Percentiles rank a stretch among this genome's conserved stretches.
Evolutionary conservation across 1,139 yeast species (phyloP).

Genomic region (Lodderomyces orthopsilosis): DNA sequence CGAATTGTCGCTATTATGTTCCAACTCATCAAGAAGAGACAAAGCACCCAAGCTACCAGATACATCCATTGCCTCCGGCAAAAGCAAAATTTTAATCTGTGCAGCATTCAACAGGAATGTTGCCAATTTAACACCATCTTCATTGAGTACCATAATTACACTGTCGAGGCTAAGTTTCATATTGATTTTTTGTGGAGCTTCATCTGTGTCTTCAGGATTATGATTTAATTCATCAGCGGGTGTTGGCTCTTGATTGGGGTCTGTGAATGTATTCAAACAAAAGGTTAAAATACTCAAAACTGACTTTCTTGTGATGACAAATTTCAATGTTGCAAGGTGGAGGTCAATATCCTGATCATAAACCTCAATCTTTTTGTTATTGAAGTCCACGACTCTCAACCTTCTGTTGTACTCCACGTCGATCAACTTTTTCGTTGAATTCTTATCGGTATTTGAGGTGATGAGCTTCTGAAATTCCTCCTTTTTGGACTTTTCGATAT

Average conservation of each 20-base stretch:
- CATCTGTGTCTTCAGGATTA: slow-evolving; percentile 51
- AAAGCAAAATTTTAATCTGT: slow-evolving; percentile 56
- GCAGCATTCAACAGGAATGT: slow-evolving; percentile 78
- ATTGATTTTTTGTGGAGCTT: slow-evolving; percentile 70
- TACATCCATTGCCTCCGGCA: slow-evolving; percentile 79
- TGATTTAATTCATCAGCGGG: slow-evolving; percentile 71
- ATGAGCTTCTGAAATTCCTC: slow-evolving; percentile 67
- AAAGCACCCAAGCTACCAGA: slow-evolving; percentile 78
- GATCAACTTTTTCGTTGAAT: slow-evolving; percentile 49
- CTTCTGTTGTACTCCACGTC: slow-evolving; percentile 57
- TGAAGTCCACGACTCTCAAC: slow-evolving; percentile 60
- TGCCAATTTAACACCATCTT: slow-evolving; percentile 79
- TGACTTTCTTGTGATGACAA: slow-evolving; percentile 76
- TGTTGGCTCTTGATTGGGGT: slow-evolving; percentile 65
- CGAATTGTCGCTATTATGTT: slow-evolving; percentile 56
- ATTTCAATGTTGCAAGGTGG: slow-evolving; percentile 74
- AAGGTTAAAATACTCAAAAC: slow-evolving; percentile 77
- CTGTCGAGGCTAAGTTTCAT: slow-evolving; percentile 71
- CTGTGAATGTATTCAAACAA: slow-evolving; percentile 81
- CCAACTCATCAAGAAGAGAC: slow-evolving; percentile 73
- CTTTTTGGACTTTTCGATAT: slow-evolving; percentile 61
- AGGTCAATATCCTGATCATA: slow-evolving; percentile 78
- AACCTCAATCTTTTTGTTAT: slow-evolving; percentile 59
- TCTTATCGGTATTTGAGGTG: slow-evolving; percentile 54
- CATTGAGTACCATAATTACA: slow-evolving; percentile 72